Base-by-base conservation (phyloP, 768 basidiomycete species). In the Lentinula edodes region DNA sequence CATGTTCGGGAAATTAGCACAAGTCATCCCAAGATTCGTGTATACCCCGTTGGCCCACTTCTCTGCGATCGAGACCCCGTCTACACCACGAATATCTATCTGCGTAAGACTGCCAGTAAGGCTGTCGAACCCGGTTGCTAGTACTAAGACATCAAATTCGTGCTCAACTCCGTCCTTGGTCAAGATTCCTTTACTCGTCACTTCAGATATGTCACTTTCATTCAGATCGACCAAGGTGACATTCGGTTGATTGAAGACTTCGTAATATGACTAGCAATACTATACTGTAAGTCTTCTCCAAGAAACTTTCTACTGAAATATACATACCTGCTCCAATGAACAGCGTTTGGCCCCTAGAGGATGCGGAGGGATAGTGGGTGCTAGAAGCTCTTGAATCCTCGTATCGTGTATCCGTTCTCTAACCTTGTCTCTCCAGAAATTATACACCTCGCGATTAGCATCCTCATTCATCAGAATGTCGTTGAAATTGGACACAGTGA, bases 71-170 rank as follows among this genome's bases (percentile, higher is more conserved):
- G 63, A 46, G 10, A 43, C 42, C 6, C 65, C 66, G 15, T 64
- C 63, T 2, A 62, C 54, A 42, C 66, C 66, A 2, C 50, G 52
- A 52, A 67, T 66, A 43, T 66, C 65, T 36, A 67, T 66, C 32
- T 65, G 62, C n/a, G 62, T 56, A 7, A 65, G 48, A 5, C 57
- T 43, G 5, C 62, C 64, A 35, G 64, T 66, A 12, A 64, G 38
- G 8, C 51, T 50, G 51, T 67, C 65, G 56, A 64, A 67, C 1
- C 66, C 66, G 12, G 66, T 67, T 23, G 67, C 67, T n/a, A 64
- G 53, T 5, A 66, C 57, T 12, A 66, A 42, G 6, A 64, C 59
- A 52, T 68, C 65, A 18, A 68, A 55, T 32, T 64, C 65, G 34
- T 61, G 59, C 35, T 64, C 62, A 10, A 46, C 38, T 3, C 62